phyloP scores from a whole-genome alignment of 2,329 filamentous ascomycete genomes.

The Exophiala viscosa region DNA sequence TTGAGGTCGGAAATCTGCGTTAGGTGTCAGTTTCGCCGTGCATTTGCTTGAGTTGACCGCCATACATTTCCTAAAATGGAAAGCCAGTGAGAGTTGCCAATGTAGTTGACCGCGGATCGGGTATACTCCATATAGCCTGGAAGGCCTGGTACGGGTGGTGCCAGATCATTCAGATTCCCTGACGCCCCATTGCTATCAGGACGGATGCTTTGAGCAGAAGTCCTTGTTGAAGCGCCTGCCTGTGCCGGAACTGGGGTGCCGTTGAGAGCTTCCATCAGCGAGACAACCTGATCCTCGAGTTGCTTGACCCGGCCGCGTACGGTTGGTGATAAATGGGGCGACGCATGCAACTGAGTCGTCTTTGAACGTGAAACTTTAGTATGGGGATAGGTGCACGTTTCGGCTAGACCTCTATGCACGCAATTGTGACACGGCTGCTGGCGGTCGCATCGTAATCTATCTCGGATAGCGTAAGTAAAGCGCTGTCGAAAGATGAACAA shows the following conservation, averaged over 20 bases:
- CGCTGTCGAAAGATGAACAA: not conserved
- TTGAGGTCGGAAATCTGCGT: conserved; percentile 12
- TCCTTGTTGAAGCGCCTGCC: not conserved
- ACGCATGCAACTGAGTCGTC: not conserved
- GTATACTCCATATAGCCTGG: conserved; percentile 36
- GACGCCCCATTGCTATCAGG: not conserved
- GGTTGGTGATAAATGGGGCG: not conserved
- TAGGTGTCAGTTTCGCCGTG: not conserved
- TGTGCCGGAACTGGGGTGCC: not conserved
- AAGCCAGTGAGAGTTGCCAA: conserved; percentile 10
- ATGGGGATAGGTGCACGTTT: conserved; percentile 75
- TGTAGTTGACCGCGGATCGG: conserved; percentile 37
- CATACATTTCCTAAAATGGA: conserved; percentile 3
- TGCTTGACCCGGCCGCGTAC: conserved; percentile 21
- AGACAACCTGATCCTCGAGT: conserved; percentile 22
- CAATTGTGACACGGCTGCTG: conserved; percentile 38
- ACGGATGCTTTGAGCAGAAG: not conserved
- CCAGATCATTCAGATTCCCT: not conserved
- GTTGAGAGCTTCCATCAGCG: conserved; percentile 10
- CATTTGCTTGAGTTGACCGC: not conserved
- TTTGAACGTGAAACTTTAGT: not conserved
- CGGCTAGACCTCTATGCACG: conserved; percentile 72
- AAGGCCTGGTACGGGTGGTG: not conserved
- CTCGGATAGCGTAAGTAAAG: conserved; percentile 30
- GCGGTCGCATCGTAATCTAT: conserved; percentile 42